phyloP scores from a whole-genome alignment of 345 rosid genomes.

The Viola odorata region DNA sequence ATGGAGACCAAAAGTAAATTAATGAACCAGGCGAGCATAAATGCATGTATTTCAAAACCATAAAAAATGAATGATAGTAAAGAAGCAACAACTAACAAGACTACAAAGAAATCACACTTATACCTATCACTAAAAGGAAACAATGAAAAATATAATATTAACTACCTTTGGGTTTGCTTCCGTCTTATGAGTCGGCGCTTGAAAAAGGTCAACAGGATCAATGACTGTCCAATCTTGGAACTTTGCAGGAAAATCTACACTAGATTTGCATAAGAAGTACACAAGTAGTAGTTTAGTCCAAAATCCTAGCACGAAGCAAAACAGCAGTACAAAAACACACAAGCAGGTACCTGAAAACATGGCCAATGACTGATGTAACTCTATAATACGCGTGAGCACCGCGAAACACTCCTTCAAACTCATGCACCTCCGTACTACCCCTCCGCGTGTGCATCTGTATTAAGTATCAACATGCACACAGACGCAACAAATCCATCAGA shows the following conservation, averaged over 20 bases:
- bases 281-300: not conserved
- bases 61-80: too few species aligned
- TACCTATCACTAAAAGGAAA: too few species aligned
- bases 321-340: not conserved
- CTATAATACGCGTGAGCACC: constrained; percentile 49
- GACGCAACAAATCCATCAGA: too few species aligned
- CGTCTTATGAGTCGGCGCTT: constrained; percentile 52
- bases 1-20: too few species aligned
- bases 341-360: constrained; percentile 75
- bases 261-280: constrained; percentile 29
- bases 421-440: constrained; percentile 85
- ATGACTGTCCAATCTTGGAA: constrained; percentile 68
- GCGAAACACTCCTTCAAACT: constrained; percentile 63
- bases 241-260: constrained; percentile 85
- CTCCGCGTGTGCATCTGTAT: constrained; percentile 70
- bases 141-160: not conserved
- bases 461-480: too few species aligned
- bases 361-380: constrained; percentile 91
- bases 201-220: constrained; percentile 76
- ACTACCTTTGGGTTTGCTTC: constrained; percentile 87
- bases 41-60: too few species aligned
- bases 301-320: not conserved
- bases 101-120: too few species aligned
- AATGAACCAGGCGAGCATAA: too few species aligned
- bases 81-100: too few species aligned